Percentiles rank a stretch among this genome's conserved stretches.
These are phyloP conservation scores for Moesziomyces globuligerus DNA, from an alignment of 1,284 basidiomycete species.

Conservation along the genomic window DNA sequence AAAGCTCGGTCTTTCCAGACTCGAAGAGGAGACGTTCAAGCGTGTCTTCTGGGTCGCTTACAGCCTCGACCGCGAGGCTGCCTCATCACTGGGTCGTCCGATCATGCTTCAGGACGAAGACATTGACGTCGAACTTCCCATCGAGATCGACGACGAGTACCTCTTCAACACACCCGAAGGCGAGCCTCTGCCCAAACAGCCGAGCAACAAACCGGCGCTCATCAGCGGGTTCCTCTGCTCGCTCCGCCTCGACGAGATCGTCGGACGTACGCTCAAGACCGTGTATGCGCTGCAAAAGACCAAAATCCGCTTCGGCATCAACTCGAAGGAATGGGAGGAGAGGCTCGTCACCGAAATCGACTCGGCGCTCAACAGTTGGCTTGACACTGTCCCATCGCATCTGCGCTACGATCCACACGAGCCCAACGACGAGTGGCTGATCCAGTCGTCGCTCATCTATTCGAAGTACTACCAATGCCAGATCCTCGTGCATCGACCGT, in stretches of 20 bases:
- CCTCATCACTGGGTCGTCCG: constrained; percentile 50
- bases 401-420: constrained; percentile 55
- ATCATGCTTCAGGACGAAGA: constrained; percentile 61
- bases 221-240: constrained; percentile 51
- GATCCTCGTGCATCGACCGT: constrained; percentile 61
- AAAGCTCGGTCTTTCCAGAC: constrained; percentile 37
- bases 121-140: constrained; percentile 55
- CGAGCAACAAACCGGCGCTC: constrained; percentile 26
- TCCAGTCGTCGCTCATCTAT: constrained; percentile 53
- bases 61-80: constrained; percentile 51
- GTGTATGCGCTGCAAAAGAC: constrained; percentile 60
- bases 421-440: constrained; percentile 47
- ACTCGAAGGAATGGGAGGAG: constrained; percentile 55
- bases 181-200: constrained; percentile 38
- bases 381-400: constrained; percentile 54
- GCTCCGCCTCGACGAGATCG: constrained; percentile 52
- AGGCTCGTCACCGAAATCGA: constrained; percentile 61
- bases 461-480: constrained; percentile 58
- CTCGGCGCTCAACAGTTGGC: constrained; percentile 60
- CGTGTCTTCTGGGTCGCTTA: constrained; percentile 58
- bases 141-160: constrained; percentile 54
- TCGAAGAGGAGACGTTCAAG: constrained; percentile 50
- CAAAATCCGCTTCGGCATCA: constrained; percentile 51
- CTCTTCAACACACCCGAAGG: constrained; percentile 40
- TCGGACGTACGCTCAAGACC: constrained; percentile 59